phyloP scores from a whole-genome alignment of 2,329 filamentous ascomycete genomes.

The Beauveria brongniartii region DNA sequence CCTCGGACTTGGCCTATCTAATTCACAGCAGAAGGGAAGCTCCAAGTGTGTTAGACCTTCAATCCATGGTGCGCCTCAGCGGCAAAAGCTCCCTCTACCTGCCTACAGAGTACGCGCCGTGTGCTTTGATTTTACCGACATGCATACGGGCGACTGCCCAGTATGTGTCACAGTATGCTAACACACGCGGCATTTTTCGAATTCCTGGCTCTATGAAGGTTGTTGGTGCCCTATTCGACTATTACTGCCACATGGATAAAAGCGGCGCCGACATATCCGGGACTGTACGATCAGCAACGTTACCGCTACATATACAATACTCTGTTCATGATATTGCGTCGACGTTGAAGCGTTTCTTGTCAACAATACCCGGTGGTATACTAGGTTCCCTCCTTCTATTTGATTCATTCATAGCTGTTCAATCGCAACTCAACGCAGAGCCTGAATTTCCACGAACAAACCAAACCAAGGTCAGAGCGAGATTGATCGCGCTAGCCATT shows the following conservation, averaged over 20 bases:
- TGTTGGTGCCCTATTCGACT: conserved; percentile 53
- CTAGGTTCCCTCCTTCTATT: conserved; percentile 55
- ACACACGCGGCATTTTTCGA: conserved; percentile 53
- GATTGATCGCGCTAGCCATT: conserved; percentile 58
- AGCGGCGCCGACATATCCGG: conserved; percentile 42
- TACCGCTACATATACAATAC: conserved; percentile 52
- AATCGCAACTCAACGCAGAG: conserved; percentile 45
- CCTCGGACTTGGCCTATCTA: conserved; percentile 46
- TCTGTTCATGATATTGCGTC: conserved; percentile 59
- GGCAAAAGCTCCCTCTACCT: conserved; percentile 56
- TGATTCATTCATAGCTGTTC: conserved; percentile 53
- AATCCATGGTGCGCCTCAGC: conserved; percentile 53
- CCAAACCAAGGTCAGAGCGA: conserved; percentile 48
- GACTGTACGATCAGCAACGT: conserved; percentile 50
- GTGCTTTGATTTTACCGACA: conserved; percentile 52
- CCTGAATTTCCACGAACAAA: conserved; percentile 45
- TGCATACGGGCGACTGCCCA: conserved; percentile 60
- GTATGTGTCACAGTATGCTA: conserved; percentile 48
- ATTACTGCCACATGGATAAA: conserved; percentile 47
- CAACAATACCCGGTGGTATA: conserved; percentile 56
- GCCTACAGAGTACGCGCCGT: conserved; percentile 49
- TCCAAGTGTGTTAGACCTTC: conserved; percentile 43
- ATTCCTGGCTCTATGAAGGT: conserved; percentile 51
- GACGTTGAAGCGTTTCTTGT: conserved; percentile 58
- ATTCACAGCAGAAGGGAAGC: conserved; percentile 35